Evolutionary conservation across 768 basidiomycete species (phyloP).

Genomic region (Lactarius pseudohatsudake): DNA sequence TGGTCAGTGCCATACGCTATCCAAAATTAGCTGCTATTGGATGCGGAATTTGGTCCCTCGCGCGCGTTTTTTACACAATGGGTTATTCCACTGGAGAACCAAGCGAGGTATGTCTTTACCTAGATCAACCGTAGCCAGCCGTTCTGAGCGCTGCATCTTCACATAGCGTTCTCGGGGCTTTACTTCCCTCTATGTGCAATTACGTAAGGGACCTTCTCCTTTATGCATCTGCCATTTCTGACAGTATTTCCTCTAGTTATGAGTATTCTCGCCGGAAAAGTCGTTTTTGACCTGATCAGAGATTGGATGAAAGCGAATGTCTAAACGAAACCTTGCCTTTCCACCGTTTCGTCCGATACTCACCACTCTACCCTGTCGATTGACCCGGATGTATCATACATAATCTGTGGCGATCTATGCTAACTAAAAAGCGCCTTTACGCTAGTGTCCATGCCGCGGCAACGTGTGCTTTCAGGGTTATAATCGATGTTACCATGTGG

Average conservation of each 20-base stretch:
- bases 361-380: not conserved
- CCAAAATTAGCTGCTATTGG: conserved; percentile 44
- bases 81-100: conserved; percentile 49
- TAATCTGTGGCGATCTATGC: not conserved
- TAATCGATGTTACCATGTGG: not conserved
- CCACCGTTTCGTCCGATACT: not conserved
- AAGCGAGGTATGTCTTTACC: conserved; percentile 36
- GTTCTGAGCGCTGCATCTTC: not conserved
- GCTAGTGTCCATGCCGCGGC: not conserved
- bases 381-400: not conserved
- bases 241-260: conserved; percentile 12
- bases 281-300: conserved; percentile 17
- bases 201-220: not conserved
- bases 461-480: not conserved
- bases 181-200: not conserved
- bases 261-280: conserved; percentile 2
- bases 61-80: conserved; percentile 47
- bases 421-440: not conserved
- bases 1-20: conserved; percentile 42
- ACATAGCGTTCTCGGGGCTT: too few relatives aligned
- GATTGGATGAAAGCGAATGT: not conserved
- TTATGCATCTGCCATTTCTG: not conserved
- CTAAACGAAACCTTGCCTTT: not conserved
- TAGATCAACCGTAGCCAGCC: not conserved
- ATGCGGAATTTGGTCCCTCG: conserved; percentile 41